Evolutionary conservation across 176 grass and related monocot genomes (phyloP), one percentile per base, ranked within the genome.

Genomic region (Musa schizocarpa): DNA sequence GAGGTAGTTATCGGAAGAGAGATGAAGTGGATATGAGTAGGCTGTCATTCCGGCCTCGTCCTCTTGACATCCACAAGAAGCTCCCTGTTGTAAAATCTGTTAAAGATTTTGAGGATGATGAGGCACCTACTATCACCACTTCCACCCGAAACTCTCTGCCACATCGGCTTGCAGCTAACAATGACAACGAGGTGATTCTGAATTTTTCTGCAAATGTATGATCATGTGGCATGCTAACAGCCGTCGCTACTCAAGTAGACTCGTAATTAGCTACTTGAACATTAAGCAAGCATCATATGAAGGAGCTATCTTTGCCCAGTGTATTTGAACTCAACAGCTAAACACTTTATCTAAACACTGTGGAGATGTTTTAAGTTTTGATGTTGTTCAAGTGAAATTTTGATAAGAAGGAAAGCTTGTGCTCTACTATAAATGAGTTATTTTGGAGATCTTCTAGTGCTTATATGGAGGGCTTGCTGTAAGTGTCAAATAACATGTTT

Each of bases 1-100:
- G 52, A 65, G 61, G 25, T 52, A 43, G 65, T 26, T 59, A 9
- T 65, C 14, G 61, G 82, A 56, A 87, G 80, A 72, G 89, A 86
- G 74, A 90, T 92, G 82, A 88, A 77, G 67, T 76, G 81, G 84
- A 89, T 68, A 99, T 99, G 95, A 99, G 86, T 89, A 89, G 95
- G 81, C 82, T 90, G 59, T 89, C 90, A 81, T 81, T 99, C 69
- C 87, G 95, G 82, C 95, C 95, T 77, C 95, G 95, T 77, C 95
- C 95, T 17, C 84, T 99, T 13, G 95, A 99, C 86, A 99, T 99
- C 76, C 91, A 99, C 83, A 99, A 99, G 75, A 99, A 91, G 82
- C 86, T 99, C 71, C 90, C 95, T 0, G 83, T 99, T 74, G 82
- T 99, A 76, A 99, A 90, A 76, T 94, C 90, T 19, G 75, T 78